Conservation (phyloP, 176 grass and related monocot species). For the Triticum timopheevii region DNA sequence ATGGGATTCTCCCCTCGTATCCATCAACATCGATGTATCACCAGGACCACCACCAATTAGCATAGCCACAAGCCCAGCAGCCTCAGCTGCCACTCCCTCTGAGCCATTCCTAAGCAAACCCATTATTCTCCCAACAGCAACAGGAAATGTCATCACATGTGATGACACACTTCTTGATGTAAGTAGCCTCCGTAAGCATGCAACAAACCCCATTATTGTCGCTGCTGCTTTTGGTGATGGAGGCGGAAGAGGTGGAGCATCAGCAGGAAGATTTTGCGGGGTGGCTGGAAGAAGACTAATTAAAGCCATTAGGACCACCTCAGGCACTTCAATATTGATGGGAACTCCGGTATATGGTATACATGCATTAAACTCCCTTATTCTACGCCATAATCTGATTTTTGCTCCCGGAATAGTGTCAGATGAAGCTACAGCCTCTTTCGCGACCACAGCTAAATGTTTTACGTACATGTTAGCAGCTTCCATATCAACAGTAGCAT, state of each 20-base stretch:
- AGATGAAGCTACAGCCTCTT: constrained; percentile 83
- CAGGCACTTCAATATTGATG: constrained; percentile 86
- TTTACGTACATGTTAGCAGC: constrained; percentile 84
- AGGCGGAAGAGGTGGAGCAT: constrained; percentile 77
- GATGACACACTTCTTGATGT: constrained; percentile 83
- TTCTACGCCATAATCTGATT: constrained; percentile 95
- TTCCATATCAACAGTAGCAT: constrained; percentile 62
- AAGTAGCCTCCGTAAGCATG: constrained; percentile 91
- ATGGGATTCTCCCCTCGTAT: constrained; percentile 94
- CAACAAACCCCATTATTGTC: constrained; percentile 91
- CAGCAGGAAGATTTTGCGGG: constrained; percentile 67
- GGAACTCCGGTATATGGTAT: constrained; percentile 86
- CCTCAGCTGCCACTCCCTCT: constrained; percentile 94
- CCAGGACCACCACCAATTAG: constrained; percentile 90
- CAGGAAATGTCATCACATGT: constrained; percentile 95
- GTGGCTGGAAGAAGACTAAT: constrained; percentile 90
- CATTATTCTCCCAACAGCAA: constrained; percentile 94
- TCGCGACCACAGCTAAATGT: constrained; percentile 85
- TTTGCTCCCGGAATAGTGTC: constrained; percentile 91
- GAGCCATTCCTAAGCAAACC: constrained; percentile 95
- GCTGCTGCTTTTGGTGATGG: constrained; percentile 97
- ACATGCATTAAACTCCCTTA: constrained; percentile 98
- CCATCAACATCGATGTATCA: constrained; percentile 72
- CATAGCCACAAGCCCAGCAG: constrained; percentile 95
- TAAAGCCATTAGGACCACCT: constrained; percentile 97